A percentile compares a stretch with the other conserved stretches of the same genome.
Conservation (phyloP, 2,329 filamentous ascomycete genomes). For the Paramyrothecium sp. region DNA sequence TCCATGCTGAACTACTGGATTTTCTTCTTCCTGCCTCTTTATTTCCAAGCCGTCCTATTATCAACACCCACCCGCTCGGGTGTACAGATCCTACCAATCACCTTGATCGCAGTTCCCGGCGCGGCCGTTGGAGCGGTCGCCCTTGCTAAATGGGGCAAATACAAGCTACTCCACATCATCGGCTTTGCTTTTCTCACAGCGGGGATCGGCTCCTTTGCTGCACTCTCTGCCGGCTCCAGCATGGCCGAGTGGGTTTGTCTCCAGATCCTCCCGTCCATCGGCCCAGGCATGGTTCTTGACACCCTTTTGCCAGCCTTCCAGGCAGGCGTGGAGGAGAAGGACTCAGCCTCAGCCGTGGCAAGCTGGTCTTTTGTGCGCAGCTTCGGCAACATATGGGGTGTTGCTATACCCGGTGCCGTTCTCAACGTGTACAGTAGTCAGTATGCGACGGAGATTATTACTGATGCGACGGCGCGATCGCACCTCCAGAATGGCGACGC, state of each 20-base stretch:
- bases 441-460: background rate
- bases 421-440: background rate
- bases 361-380: constrained; percentile 42
- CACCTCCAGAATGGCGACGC: background rate
- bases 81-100: constrained; percentile 28
- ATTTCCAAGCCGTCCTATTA: constrained; percentile 41
- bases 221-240: constrained; percentile 30
- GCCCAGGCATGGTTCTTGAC: constrained; percentile 40
- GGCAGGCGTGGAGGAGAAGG: constrained; percentile 28
- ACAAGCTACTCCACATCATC: constrained; percentile 29
- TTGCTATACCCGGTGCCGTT: background rate
- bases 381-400: constrained; percentile 27
- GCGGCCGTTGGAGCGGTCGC: constrained; percentile 21
- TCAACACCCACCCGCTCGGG: constrained; percentile 30
- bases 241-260: constrained; percentile 36
- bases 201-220: constrained; percentile 37
- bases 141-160: constrained; percentile 30
- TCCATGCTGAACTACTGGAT: constrained; percentile 28
- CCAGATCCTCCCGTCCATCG: constrained; percentile 36
- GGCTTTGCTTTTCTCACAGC: constrained; percentile 36
- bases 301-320: constrained; percentile 42
- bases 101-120: constrained; percentile 25
- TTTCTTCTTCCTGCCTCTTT: constrained; percentile 42
- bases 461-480: background rate
- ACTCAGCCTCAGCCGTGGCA: constrained; percentile 31